Evolutionary conservation across 352 stramenopile species (phyloP).

Genomic region (Phytopythium vexans): DNA sequence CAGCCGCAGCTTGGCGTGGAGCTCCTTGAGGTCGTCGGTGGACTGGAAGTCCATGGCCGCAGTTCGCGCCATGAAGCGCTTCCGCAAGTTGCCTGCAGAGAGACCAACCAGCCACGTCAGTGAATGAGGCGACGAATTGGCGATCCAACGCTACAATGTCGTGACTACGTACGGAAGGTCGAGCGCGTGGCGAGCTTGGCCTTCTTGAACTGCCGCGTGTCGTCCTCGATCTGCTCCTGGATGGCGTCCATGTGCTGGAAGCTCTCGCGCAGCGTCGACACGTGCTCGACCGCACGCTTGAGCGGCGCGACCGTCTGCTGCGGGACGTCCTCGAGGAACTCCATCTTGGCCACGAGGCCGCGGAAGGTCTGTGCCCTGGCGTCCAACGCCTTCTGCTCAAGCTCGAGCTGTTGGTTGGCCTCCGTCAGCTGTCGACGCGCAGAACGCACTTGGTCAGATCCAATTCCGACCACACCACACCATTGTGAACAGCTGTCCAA

Average conservation of each 20-base stretch:
- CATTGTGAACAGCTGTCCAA: background rate
- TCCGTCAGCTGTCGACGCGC: constrained; percentile 15
- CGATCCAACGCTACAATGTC: background rate
- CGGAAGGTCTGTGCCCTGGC: constrained; percentile 35
- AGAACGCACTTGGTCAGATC: background rate
- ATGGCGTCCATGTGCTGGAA: constrained; percentile 50
- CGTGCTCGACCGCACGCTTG: constrained; percentile 42
- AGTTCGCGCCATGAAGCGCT: constrained; percentile 48
- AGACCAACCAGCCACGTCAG: background rate
- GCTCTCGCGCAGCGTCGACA: constrained; percentile 34
- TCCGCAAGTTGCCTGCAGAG: constrained; percentile 34
- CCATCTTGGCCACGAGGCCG: constrained; percentile 23
- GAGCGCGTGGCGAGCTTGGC: constrained; percentile 47
- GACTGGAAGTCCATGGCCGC: constrained; percentile 43
- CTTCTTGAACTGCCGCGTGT: constrained; percentile 47
- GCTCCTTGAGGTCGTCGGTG: constrained; percentile 52
- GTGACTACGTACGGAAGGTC: constrained; percentile 19
- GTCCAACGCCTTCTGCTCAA: constrained; percentile 50
- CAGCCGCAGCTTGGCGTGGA: constrained; percentile 30
- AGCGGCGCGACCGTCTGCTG: constrained; percentile 36
- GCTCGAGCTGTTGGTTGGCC: constrained; percentile 36
- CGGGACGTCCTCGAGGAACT: constrained; percentile 46
- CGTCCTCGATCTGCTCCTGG: constrained; percentile 37
- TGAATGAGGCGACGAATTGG: background rate
- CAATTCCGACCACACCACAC: background rate